These are phyloP conservation scores for Colletotrichum eremochloae DNA, from an alignment of 2,329 filamentous ascomycete genomes.

Conservation along the genomic window DNA sequence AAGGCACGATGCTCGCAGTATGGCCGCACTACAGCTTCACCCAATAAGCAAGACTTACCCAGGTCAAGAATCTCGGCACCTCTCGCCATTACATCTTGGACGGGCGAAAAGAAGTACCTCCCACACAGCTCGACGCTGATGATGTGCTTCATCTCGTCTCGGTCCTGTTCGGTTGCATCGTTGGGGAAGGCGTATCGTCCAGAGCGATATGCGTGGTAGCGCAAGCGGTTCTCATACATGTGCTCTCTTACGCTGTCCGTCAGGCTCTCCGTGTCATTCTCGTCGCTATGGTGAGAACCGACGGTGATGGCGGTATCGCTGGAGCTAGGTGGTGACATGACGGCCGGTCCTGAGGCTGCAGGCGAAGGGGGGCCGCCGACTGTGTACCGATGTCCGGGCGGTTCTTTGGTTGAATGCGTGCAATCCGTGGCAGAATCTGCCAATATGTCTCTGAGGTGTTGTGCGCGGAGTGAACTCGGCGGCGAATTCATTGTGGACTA, in stretches of 20 bases:
- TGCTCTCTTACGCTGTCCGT: slow-evolving; percentile 60
- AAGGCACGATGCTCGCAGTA: background rate
- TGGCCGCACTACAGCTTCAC: background rate
- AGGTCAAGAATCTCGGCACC: slow-evolving; percentile 63
- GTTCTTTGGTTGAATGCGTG: slow-evolving; percentile 6
- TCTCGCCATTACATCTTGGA: slow-evolving; percentile 53
- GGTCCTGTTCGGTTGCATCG: slow-evolving; percentile 57
- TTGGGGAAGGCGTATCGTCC: slow-evolving; percentile 60
- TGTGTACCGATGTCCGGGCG: slow-evolving; percentile 30
- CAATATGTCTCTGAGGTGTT: slow-evolving; percentile 11
- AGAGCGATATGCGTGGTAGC: slow-evolving; percentile 58
- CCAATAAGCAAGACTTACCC: slow-evolving; percentile 50
- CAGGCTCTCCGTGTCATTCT: slow-evolving; percentile 54
- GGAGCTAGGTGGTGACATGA: slow-evolving; percentile 34
- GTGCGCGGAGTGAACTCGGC: slow-evolving; percentile 34
- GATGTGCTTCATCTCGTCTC: slow-evolving; percentile 58
- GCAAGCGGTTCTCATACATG: slow-evolving; percentile 56
- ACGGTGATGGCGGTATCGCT: slow-evolving; percentile 40
- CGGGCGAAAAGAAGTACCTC: slow-evolving; percentile 59
- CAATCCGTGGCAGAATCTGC: slow-evolving; percentile 4
- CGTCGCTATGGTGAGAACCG: slow-evolving; percentile 38
- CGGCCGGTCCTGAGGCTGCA: slow-evolving; percentile 27
- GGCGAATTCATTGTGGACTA: slow-evolving; percentile 42
- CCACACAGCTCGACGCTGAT: slow-evolving; percentile 56
- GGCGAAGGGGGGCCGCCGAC: slow-evolving; percentile 32